phyloP scores from a whole-genome alignment of 1,284 basidiomycete species.

The Fomitopsis betulina region DNA sequence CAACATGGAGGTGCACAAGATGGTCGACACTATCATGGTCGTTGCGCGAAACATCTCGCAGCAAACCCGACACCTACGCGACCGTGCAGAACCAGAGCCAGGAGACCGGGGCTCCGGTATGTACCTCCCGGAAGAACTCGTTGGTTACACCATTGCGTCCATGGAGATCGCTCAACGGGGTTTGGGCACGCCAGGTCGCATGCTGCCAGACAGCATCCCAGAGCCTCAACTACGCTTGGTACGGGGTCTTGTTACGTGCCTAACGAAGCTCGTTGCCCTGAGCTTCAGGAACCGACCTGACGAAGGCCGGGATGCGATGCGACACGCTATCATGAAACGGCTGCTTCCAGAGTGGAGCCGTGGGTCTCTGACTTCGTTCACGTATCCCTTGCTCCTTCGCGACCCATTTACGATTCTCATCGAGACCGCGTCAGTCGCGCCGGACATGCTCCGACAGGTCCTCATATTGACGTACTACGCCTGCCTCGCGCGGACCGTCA shows the following conservation, averaged over 20 bases:
- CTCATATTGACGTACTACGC: constrained; percentile 86
- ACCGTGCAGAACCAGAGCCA: constrained; percentile 66
- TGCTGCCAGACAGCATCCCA: constrained; percentile 71
- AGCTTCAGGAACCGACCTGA: constrained; percentile 65
- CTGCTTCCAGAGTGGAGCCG: constrained; percentile 88
- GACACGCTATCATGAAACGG: constrained; percentile 84
- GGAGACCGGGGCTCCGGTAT: constrained; percentile 74
- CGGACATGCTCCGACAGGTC: constrained; percentile 83
- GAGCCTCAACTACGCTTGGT: constrained; percentile 78
- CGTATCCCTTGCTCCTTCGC: constrained; percentile 77
- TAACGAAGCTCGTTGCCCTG: constrained; percentile 65
- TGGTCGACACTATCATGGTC: constrained; percentile 75
- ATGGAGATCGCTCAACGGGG: constrained; percentile 83
- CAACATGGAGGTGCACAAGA: constrained; percentile 59
- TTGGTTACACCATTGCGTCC: constrained; percentile 85
- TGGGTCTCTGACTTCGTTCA: constrained; percentile 66
- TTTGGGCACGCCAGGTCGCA: constrained; percentile 40
- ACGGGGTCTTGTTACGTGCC: constrained; percentile 65
- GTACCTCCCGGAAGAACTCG: constrained; percentile 85
- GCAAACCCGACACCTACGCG: constrained; percentile 71
- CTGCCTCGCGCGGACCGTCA: constrained; percentile 78
- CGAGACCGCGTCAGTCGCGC: constrained; percentile 84
- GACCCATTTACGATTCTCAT: constrained; percentile 87
- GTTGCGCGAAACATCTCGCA: constrained; percentile 66
- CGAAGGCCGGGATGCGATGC: constrained; percentile 66